Base-by-base conservation (phyloP, 2,329 filamentous ascomycete genomes). In the Dendrostoma leiphaemia region DNA sequence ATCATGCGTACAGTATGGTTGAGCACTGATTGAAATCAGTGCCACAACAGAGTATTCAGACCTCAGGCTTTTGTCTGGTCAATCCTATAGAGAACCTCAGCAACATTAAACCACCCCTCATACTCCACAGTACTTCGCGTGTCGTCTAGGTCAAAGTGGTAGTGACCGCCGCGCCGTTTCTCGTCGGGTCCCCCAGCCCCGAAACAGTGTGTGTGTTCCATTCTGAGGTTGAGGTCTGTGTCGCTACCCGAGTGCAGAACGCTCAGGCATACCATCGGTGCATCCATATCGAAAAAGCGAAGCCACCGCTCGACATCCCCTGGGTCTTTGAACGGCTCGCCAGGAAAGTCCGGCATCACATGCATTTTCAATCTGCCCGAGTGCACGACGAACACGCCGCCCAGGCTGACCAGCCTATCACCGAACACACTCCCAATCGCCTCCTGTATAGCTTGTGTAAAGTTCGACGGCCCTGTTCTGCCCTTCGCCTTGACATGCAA, bases 121-220 rank as follows among this genome's bases (percentile, higher is more conserved):
- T 78, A 78, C 51, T 76, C 73, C 9, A 78, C 64, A 1, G 70
- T 66, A 1, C 69, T 64, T 4, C 54, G 62, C 0, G 56, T 64
- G 5, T 63, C 60, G 6, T 67, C 64, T 1, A 70, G 46, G 61
- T 73, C 74, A 56, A 65, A 73, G 58, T 78, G 74, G 59, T 77
- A 77, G 61, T 79, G 75, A 0, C 75, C 76, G 3, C 75, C 75
- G 10, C 64, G 61, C 10, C 54, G 60, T 43, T 62, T 48, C 13
- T 31, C 29, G 13, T 21, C 4, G n/a, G 23, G 13, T n/a, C 65
- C 66, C 6, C 62, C 56, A 1, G 59, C 44, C 3, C 72, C 71
- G 50, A 75, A 77, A 21, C 69, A 71, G 63, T 79, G 76, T 4
- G 75, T 76, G 59, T 79, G 75, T 58, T 79, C 76, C 61, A 76